Percentiles rank a stretch among this genome's conserved stretches.
Conservation (phyloP, 192 early-diverging fungal species). For the Irineochytrium annulatum region DNA sequence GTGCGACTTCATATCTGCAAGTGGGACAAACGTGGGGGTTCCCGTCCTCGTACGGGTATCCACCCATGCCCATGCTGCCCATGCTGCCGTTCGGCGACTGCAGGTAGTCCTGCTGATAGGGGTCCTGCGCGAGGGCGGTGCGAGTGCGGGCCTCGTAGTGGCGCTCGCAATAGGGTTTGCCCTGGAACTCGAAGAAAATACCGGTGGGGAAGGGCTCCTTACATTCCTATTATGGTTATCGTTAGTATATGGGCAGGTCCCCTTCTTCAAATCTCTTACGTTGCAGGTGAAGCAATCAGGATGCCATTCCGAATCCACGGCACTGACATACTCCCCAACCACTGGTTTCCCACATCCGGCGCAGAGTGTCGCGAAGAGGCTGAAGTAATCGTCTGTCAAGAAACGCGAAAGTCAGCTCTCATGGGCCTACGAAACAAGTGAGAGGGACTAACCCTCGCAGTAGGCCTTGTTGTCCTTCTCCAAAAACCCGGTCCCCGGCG, state of each 20-base stretch:
- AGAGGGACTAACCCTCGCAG: background rate
- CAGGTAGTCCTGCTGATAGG: background rate
- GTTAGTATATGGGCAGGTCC: background rate
- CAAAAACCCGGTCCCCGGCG: constrained; percentile 13
- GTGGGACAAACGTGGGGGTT: background rate
- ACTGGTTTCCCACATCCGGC: constrained; percentile 16
- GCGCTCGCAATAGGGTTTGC: constrained; percentile 28
- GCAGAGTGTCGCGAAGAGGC: constrained; percentile 21
- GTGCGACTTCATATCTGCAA: background rate
- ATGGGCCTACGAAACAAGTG: background rate
- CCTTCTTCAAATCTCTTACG: constrained; percentile 7
- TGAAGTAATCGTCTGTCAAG: constrained; percentile 18
- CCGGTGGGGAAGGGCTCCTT: constrained; percentile 19
- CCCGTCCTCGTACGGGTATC: too few species aligned
- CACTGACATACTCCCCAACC: constrained; percentile 23
- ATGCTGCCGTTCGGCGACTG: background rate
- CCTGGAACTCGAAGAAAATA: constrained; percentile 25
- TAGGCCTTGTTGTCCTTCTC: constrained; percentile 8
- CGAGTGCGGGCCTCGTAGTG: constrained; percentile 20
- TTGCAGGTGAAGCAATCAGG: constrained; percentile 26
- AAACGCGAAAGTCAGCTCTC: background rate
- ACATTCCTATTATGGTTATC: constrained; percentile 15
- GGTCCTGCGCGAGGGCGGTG: background rate
- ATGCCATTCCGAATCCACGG: constrained; percentile 26
- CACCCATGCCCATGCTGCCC: too few species aligned